A percentile compares a stretch with the other conserved stretches of the same genome.
These are phyloP conservation scores for Solanum virginianum DNA, from an alignment of 257 asterid species.

Conservation along the genomic window DNA sequence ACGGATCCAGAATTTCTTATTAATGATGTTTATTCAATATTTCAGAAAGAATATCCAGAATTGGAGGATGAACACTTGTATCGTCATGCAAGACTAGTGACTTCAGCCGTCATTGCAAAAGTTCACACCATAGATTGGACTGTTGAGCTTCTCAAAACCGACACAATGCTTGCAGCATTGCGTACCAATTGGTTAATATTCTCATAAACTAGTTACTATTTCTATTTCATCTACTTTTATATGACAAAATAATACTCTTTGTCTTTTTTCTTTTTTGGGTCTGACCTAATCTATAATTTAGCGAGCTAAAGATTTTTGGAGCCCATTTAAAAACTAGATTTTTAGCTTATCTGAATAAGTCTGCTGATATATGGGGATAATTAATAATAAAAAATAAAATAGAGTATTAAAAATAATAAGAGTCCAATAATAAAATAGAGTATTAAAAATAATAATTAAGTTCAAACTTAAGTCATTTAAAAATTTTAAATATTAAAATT, in stretches of 20 bases:
- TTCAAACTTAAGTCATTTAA: too few relatives aligned
- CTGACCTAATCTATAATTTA: too few relatives aligned
- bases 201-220: not conserved
- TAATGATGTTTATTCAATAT: not conserved
- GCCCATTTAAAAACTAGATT: too few relatives aligned
- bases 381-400: too few relatives aligned
- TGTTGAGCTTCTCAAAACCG: constrained; percentile 16
- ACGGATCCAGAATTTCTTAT: not conserved
- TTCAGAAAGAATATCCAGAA: constrained; percentile 30
- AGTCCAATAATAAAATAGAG: too few relatives aligned
- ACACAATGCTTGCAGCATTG: constrained; percentile 37
- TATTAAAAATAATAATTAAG: too few relatives aligned
- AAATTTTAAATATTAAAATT: too few relatives aligned
- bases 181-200: constrained; percentile 33
- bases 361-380: too few relatives aligned
- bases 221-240: not conserved
- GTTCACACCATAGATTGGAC: constrained; percentile 52
- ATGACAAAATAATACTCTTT: not conserved
- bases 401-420: too few relatives aligned
- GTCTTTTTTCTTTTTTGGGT: too few relatives aligned
- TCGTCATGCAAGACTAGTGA: constrained; percentile 42
- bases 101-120: constrained; percentile 57
- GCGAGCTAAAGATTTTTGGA: too few relatives aligned
- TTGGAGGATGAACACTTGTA: constrained; percentile 38
- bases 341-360: too few relatives aligned